Evolutionary conservation across 2,329 filamentous ascomycete species (phyloP), one percentile per base, ranked within the genome.

Genomic region (Exutisphaerella laricina): DNA sequence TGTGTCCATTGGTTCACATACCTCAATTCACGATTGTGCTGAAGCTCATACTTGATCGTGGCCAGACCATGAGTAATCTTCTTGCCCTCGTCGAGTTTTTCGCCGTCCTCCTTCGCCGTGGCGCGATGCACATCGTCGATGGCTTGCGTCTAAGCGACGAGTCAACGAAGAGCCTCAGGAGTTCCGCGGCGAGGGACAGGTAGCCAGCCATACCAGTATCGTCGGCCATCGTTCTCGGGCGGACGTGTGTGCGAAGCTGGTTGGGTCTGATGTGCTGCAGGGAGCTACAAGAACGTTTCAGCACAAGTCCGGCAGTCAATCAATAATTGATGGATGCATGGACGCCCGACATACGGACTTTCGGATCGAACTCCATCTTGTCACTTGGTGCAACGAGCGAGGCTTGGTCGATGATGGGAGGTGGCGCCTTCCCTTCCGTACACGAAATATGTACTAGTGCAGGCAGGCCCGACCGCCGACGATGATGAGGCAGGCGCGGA

Each of bases 41-140:
- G 86, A 32, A 97, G 70, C 68, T 97, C 90, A 68, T 97, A 96
- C 69, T 98, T 98, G 58, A 98, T 74, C 53, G 75, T 78, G 4
- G 83, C 84, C 9, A 98, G 74, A 54, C 84, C 77, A 61, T 85
- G 80, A 30, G 94, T 77, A 47, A 98, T 88, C 56, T 71, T 73
- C 72, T 96, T 96, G 58, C 92, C 92, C 65, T 97, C 92, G 17
- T 77, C 77, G 23, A 74, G 67, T 60, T 84, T 84, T 46, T 79
- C 74, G 7, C 80, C 66, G 39, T 87, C 79, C 39, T 72, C 71
- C 45, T 72, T 68, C 23, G 72, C 71, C 3, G 84, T 76, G 5
- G 85, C 75, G 39, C 85, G 85, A 69, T 94, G 88, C n/a, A 94
- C 75, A 65, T 97, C 90, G 63, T 98, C 90, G 59, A 98, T 92